phyloP scores from a whole-genome alignment of 2,329 filamentous ascomycete species.

The Colletotrichum falcatum region DNA sequence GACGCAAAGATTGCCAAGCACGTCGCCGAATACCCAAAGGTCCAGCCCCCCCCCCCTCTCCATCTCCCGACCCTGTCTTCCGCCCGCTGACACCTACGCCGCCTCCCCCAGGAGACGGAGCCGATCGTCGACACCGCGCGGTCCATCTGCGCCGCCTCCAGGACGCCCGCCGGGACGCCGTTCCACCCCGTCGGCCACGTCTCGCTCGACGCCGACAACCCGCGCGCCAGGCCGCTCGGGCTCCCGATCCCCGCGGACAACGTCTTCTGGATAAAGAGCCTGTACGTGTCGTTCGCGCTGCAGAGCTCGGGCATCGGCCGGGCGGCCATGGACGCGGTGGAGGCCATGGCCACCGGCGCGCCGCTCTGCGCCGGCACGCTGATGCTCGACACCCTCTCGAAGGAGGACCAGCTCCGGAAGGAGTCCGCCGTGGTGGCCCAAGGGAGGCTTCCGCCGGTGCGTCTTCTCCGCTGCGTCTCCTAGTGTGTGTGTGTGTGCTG shows the following conservation, averaged over 20 bases:
- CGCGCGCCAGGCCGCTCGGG: slow-evolving; percentile 11
- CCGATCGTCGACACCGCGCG: slow-evolving; percentile 39
- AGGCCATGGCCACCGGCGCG: slow-evolving; percentile 45
- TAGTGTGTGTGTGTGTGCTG: too few species aligned
- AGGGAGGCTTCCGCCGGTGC: slow-evolving; percentile 1
- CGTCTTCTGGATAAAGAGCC: slow-evolving; percentile 49
- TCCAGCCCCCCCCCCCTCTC: background rate
- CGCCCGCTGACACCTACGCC: background rate
- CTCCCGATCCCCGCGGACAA: slow-evolving; percentile 42
- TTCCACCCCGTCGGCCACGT: slow-evolving; percentile 51
- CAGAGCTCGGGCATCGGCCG: slow-evolving; percentile 46
- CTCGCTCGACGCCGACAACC: slow-evolving; percentile 44
- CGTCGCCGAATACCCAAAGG: slow-evolving; percentile 41
- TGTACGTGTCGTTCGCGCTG: slow-evolving; percentile 46
- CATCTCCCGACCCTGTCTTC: background rate
- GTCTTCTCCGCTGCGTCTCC: background rate
- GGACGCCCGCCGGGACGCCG: slow-evolving; percentile 12
- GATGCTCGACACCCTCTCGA: slow-evolving; percentile 46
- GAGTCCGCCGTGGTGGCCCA: background rate
- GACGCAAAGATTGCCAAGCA: slow-evolving; percentile 44
- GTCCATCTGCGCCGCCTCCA: slow-evolving; percentile 20
- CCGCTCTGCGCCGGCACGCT: slow-evolving; percentile 45
- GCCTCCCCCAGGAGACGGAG: slow-evolving; percentile 35
- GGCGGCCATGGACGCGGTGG: slow-evolving; percentile 47
- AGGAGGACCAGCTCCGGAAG: slow-evolving; percentile 41